Conservation (phyloP, 202 grass and related monocot genomes). For the Elaeis oleifera region DNA sequence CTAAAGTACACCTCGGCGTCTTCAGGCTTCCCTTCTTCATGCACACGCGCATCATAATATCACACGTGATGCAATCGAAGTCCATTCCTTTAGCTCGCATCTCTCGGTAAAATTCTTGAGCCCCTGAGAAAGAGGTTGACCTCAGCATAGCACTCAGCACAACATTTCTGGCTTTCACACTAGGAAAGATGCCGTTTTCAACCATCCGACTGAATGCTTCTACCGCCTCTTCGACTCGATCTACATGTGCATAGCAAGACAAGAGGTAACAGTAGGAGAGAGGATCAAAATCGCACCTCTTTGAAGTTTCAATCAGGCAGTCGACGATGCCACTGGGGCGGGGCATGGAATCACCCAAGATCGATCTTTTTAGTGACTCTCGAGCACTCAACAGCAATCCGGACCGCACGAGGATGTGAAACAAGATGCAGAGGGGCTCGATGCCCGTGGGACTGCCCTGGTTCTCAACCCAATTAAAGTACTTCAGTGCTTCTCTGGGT, state of each 20-base stretch:
- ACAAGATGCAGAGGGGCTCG: slow-evolving; percentile 20
- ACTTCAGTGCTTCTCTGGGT: slow-evolving; percentile 14
- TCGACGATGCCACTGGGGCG: slow-evolving; percentile 22
- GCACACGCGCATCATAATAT: slow-evolving; percentile 45
- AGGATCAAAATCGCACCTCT: slow-evolving; percentile 16
- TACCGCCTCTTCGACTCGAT: slow-evolving; percentile 10
- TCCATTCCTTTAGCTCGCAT: slow-evolving; percentile 40
- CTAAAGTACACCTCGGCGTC: slow-evolving; percentile 55
- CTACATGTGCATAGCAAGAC: slow-evolving; percentile 21
- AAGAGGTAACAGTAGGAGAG: slow-evolving; percentile 12
- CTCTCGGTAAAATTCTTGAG: slow-evolving; percentile 34
- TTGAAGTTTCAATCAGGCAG: slow-evolving; percentile 16
- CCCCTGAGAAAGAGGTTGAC: slow-evolving; percentile 24
- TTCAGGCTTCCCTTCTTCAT: slow-evolving; percentile 33
- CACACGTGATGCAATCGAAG: slow-evolving; percentile 40
- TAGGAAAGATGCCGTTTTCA: slow-evolving; percentile 33
- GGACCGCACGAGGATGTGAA: slow-evolving; percentile 31
- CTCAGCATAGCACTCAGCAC: slow-evolving; percentile 33
- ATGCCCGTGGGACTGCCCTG: background rate
- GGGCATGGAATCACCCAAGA: slow-evolving; percentile 3
- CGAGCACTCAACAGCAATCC: background rate
- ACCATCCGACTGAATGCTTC: slow-evolving; percentile 44
- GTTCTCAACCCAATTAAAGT: slow-evolving; percentile 10
- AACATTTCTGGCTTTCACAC: slow-evolving; percentile 39
- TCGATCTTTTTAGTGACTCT: slow-evolving; percentile 8